These are phyloP conservation scores for Euphorbia lathyris DNA, from an alignment of 345 rosid genomes.

Conservation along the genomic window DNA sequence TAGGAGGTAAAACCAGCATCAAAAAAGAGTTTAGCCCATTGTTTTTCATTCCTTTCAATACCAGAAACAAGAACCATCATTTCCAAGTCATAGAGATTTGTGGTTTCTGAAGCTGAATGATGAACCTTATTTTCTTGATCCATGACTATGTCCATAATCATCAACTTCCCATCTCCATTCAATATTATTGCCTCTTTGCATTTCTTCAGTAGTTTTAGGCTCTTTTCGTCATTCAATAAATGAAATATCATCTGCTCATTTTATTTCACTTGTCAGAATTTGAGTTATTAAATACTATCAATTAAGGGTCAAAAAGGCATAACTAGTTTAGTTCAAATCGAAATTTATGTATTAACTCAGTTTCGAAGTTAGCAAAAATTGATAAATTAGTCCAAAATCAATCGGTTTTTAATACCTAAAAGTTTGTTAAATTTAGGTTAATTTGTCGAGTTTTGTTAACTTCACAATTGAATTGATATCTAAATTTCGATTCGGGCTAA, in stretches of 20 bases:
- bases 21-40: conserved; percentile 32
- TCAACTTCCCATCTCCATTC: conserved; percentile 10
- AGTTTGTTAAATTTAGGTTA: too few relatives aligned
- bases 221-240: conserved; percentile 10
- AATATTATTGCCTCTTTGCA: conserved; percentile 15
- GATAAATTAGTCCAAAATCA: too few relatives aligned
- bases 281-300: not conserved
- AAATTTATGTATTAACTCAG: too few relatives aligned
- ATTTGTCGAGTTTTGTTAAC: too few relatives aligned
- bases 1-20: conserved; percentile 29
- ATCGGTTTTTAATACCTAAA: too few relatives aligned
- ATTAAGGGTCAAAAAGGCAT: too few relatives aligned
- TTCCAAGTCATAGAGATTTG: conserved; percentile 20
- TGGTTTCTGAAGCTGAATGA: conserved; percentile 3
- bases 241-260: conserved; percentile 13
- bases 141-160: conserved; percentile 13
- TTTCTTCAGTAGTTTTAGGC: conserved; percentile 9
- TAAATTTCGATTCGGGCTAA: too few relatives aligned
- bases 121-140: not conserved
- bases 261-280: not conserved
- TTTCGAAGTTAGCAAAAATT: too few relatives aligned
- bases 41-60: conserved; percentile 25
- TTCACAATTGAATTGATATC: too few relatives aligned
- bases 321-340: too few relatives aligned
- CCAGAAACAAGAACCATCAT: conserved; percentile 19